A percentile compares a stretch with the other conserved stretches of the same genome.
Evolutionary conservation across 2,329 filamentous ascomycete genomes (phyloP).

Genomic region (Colletotrichum scovillei): DNA sequence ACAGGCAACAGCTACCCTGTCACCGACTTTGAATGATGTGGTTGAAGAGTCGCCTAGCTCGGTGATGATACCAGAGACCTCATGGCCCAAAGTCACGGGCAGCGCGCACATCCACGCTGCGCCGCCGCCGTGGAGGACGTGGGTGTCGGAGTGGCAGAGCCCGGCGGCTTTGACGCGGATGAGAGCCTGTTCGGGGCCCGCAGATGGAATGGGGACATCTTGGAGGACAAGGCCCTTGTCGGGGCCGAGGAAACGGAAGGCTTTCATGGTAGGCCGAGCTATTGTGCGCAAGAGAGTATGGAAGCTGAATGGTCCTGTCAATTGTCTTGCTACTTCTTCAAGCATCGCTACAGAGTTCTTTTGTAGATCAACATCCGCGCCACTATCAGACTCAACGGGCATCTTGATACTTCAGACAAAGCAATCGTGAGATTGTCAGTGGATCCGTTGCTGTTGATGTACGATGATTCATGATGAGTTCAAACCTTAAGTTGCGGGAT

Average conservation of each 20-base stretch:
- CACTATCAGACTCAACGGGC: too few relatives aligned
- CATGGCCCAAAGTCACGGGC: constrained; percentile 19
- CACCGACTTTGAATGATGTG: not conserved
- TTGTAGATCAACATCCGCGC: too few relatives aligned
- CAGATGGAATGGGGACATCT: constrained; percentile 6
- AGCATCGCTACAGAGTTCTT: too few relatives aligned
- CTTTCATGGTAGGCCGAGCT: constrained; percentile 8
- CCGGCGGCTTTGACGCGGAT: constrained; percentile 23
- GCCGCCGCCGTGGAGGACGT: constrained; percentile 30
- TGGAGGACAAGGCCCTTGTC: constrained; percentile 11
- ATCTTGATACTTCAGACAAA: too few relatives aligned
- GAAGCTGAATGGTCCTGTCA: too few relatives aligned
- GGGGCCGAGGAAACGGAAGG: constrained; percentile 21
- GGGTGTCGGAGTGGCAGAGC: constrained; percentile 31
- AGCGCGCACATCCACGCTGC: constrained; percentile 30
- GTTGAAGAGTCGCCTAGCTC: not conserved
- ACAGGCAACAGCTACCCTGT: constrained; percentile 26
- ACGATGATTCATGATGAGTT: too few relatives aligned
- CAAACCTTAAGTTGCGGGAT: too few relatives aligned
- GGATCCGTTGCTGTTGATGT: too few relatives aligned
- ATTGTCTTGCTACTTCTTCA: too few relatives aligned
- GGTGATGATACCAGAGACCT: constrained; percentile 17
- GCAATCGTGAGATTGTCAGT: too few relatives aligned
- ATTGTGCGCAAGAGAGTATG: too few relatives aligned
- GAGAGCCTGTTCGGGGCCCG: not conserved